Evolutionary conservation across 1,284 basidiomycete genomes (phyloP), one percentile per base, ranked within the genome.

Genomic region (Pseudozyma sp.): DNA sequence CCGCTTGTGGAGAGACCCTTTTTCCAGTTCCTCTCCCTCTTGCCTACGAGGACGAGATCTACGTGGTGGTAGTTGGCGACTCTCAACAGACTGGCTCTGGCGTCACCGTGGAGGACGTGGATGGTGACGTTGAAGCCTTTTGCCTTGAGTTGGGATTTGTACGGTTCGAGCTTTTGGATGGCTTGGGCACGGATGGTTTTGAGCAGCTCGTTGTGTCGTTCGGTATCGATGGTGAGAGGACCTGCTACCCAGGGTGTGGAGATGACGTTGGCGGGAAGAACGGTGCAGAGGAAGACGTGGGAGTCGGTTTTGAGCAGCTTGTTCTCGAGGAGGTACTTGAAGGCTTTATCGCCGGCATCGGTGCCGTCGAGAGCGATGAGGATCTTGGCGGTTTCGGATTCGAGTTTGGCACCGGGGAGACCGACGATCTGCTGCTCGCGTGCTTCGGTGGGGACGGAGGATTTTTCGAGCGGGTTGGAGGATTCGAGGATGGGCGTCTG

Each of bases 351-450:
- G 29, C 81, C 80, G 9, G 81, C 78, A 43, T 83, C 82, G 31
- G 80, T 79, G 30, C 80, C 81, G 43, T 83, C 82, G 31, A 82
- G 72, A 9, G 81, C 82, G 35, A 82, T 60, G 8, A 82, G 68
- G 46, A 82, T 70, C 48, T 81, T 81, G 58, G 72, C 72, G 31
- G 51, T 33, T 29, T 69, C 61, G 11, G 67, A 52, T 10, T 65
- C 56, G 42, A 81, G 49, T 9, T 61, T 67, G 31, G 68, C 65
- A 29, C 80, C 79, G 7, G 62, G 53, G 0, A 71, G 50, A 51
- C 81, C 81, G 11, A 83, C 81, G 47, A 83, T 82, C 31, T 81
- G 77, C 64, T 83, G 81, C 47, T 81, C 73, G 29, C 81, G 70
- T 7, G 81, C 81, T 64, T 81, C 80, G 8, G 72, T 29, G 16